phyloP scores from a whole-genome alignment of 306 rosid genomes.

The Senna siamea region DNA sequence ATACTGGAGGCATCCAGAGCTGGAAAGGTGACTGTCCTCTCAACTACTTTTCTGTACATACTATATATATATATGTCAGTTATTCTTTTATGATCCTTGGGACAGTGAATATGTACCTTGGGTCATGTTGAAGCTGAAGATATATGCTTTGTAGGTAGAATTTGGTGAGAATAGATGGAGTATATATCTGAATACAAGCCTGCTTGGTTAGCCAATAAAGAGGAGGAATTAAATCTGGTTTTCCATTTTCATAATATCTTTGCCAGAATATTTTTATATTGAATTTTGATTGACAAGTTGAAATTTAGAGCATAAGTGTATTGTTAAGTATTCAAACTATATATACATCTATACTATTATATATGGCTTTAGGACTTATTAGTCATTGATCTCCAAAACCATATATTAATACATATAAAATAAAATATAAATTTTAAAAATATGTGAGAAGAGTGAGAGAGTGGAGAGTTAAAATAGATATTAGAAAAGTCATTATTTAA shows the following conservation, averaged over 20 bases:
- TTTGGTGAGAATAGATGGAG: not conserved
- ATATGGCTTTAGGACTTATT: too few relatives aligned
- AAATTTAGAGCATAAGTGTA: not conserved
- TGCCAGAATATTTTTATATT: not conserved
- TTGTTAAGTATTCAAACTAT: too few relatives aligned
- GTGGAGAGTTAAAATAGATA: too few relatives aligned
- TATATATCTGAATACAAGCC: constrained; percentile 3
- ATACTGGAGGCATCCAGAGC: constrained; percentile 73
- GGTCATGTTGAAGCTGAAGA: not conserved
- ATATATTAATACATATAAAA: too few relatives aligned
- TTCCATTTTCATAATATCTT: constrained; percentile 9
- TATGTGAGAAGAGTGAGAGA: too few relatives aligned
- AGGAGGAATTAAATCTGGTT: not conserved
- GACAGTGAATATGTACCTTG: constrained; percentile 8
- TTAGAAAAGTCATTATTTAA: too few relatives aligned
- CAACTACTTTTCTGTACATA: not conserved
- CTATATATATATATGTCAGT: not conserved
- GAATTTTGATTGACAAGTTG: constrained; percentile 16
- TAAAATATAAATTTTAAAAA: not conserved
- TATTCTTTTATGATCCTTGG: constrained; percentile 17
- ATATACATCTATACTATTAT: too few relatives aligned
- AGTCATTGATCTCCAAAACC: too few relatives aligned
- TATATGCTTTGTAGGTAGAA: not conserved
- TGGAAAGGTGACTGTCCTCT: constrained; percentile 66
- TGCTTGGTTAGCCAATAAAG: constrained; percentile 23